Evolutionary conservation across 2,329 filamentous ascomycete genomes (phyloP), one percentile per base, ranked within the genome.

Genomic region (Colletotrichum sp.): DNA sequence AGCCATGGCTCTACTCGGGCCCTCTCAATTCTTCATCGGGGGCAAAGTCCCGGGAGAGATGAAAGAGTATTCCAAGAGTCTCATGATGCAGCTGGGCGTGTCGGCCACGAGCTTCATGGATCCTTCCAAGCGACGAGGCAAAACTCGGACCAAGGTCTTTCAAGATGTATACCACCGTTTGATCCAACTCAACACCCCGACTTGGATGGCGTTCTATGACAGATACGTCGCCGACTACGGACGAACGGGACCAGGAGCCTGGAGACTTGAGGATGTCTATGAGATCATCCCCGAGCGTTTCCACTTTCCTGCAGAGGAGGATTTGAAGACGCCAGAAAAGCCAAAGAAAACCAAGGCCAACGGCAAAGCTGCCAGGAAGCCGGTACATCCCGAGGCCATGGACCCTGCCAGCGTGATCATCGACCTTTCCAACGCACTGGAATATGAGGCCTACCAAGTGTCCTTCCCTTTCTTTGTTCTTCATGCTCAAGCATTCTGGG

Each of bases 61-160:
- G 62, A 32, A 34, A 10, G 62, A 36, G 4, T 64, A 64, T 81
- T 1, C 57, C 28, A 83, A 84, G 44, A 83, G 82, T 18, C 86
- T 85, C 68, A 77, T 75, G 18, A 77, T 88, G 4, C 84, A 85
- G 69, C 84, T 86, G 78, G 86, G 86, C 24, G 79, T 78, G 7
- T 84, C 84, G 0, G 82, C 80, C 0, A 78, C 82, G 1, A 79
- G 79, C 13, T 81, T 85, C 67, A 80, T 81, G 13, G 59, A 69
- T 4, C n/a, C 32, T 4, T 78, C 74, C 3, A 80, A 77, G 30
- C 78, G 75, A 22, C 78, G 80, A 24, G 75, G 65, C 9, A 78
- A 77, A 13, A 60, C 57, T 10, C 26, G 57, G 26, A 18, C n/a
- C 3, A 60, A 28, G 24, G 28, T 60, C 26, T 30, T 32, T 18